These are phyloP conservation scores for Ophiostoma perfectum DNA, from an alignment of 2,329 filamentous ascomycete species.

Conservation along the genomic window DNA sequence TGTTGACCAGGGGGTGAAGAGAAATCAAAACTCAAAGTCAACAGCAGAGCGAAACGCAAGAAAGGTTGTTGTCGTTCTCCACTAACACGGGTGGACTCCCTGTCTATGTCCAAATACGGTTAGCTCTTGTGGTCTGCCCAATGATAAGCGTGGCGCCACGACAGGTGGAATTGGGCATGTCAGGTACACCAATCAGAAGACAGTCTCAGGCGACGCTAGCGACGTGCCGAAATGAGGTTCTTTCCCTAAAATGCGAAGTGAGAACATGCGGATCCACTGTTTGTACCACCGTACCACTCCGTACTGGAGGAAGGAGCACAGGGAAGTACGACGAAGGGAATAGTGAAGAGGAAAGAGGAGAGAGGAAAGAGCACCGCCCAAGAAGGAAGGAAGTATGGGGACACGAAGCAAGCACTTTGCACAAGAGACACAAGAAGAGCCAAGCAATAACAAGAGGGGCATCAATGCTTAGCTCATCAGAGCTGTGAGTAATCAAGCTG, in stretches of 20 bases:
- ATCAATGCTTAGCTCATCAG: background rate
- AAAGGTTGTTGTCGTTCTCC: background rate
- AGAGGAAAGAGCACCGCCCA: background rate
- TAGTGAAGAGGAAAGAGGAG: background rate
- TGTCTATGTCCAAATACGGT: background rate
- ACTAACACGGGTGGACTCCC: background rate
- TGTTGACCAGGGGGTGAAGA: background rate
- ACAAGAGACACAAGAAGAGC: background rate
- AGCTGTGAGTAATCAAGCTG: too few species aligned
- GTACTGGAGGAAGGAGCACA: background rate
- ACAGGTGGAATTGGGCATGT: background rate
- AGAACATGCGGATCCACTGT: background rate
- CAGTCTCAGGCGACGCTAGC: background rate
- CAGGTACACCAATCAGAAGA: slow-evolving; percentile 6
- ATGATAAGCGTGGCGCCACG: background rate
- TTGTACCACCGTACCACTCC: background rate
- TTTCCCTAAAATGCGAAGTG: slow-evolving; percentile 2
- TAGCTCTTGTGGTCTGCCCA: background rate
- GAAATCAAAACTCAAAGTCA: background rate
- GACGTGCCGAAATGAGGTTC: slow-evolving; percentile 25
- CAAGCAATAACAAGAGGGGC: background rate
- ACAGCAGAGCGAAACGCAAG: background rate
- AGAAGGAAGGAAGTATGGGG: slow-evolving; percentile 6
- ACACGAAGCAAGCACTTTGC: background rate
- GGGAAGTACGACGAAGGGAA: background rate